Evolutionary conservation across 176 grass and related monocot species (phyloP).

Genomic region (Carex littledalei): DNA sequence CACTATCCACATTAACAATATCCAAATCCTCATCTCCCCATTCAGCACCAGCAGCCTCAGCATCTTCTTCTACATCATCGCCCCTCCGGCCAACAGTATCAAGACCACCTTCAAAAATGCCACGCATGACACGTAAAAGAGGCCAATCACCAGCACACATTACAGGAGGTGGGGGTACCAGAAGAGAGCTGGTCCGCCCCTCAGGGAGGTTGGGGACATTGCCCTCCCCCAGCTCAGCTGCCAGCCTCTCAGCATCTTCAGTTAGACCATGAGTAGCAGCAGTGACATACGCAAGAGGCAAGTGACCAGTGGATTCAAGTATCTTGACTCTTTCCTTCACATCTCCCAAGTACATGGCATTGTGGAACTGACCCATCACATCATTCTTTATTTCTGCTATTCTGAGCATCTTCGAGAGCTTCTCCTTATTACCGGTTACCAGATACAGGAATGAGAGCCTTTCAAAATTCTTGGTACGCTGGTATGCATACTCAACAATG

Average conservation of each 20-base stretch:
- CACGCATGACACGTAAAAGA: conserved; percentile 83
- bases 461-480: conserved; percentile 88
- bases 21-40: conserved; percentile 95
- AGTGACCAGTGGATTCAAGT: conserved; percentile 80
- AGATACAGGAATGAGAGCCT: conserved; percentile 92
- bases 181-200: conserved; percentile 56
- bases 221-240: conserved; percentile 66
- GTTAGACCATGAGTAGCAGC: conserved; percentile 82
- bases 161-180: conserved; percentile 68
- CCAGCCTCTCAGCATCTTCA: conserved; percentile 69
- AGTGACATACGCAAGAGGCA: conserved; percentile 88
- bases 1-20: conserved; percentile 62
- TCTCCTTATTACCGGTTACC: conserved; percentile 73
- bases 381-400: conserved; percentile 84
- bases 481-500: conserved; percentile 91
- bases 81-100: conserved; percentile 55
- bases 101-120: conserved; percentile 84
- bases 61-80: conserved; percentile 55
- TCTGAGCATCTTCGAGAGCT: conserved; percentile 71
- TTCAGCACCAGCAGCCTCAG: conserved; percentile 71
- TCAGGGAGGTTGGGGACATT: conserved; percentile 70
- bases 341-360: conserved; percentile 83
- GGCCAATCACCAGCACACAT: conserved; percentile 78
- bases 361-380: conserved; percentile 90
- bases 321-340: conserved; percentile 79